These are phyloP conservation scores for Catunica adiposa DNA, from an alignment of 2,329 filamentous ascomycete species.

Conservation along the genomic window DNA sequence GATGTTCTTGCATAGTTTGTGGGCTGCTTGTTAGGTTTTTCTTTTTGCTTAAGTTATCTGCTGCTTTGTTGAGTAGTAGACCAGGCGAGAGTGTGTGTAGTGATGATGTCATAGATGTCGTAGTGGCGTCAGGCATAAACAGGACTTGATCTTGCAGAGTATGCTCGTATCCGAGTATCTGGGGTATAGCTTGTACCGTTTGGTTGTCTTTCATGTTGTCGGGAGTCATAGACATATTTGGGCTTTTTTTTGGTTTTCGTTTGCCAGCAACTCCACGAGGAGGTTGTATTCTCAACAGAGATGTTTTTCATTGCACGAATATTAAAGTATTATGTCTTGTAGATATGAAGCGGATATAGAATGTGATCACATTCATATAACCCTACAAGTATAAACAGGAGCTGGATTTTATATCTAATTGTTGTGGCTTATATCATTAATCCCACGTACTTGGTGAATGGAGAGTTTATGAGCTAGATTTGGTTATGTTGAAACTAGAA, in stretches of 20 bases:
- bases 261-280: not conserved
- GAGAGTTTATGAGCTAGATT: not conserved
- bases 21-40: not conserved
- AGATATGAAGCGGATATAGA: too few species aligned
- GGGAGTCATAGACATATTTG: conserved; percentile 9
- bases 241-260: conserved; percentile 10
- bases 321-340: too few species aligned
- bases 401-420: too few species aligned
- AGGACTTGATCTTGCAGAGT: too few species aligned
- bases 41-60: not conserved
- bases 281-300: conserved; percentile 1
- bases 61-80: not conserved
- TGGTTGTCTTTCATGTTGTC: conserved; percentile 1
- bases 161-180: not conserved
- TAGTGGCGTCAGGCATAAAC: not conserved
- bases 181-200: not conserved
- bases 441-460: too few species aligned
- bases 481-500: too few species aligned
- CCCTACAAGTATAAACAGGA: too few species aligned
- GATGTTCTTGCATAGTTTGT: not conserved
- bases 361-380: too few species aligned
- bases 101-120: not conserved
- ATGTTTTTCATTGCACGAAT: too few species aligned
- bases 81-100: not conserved
- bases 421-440: too few species aligned